phyloP scores from a whole-genome alignment of 2,329 filamentous ascomycete species.

The Berkeleyomyces rouxiae region DNA sequence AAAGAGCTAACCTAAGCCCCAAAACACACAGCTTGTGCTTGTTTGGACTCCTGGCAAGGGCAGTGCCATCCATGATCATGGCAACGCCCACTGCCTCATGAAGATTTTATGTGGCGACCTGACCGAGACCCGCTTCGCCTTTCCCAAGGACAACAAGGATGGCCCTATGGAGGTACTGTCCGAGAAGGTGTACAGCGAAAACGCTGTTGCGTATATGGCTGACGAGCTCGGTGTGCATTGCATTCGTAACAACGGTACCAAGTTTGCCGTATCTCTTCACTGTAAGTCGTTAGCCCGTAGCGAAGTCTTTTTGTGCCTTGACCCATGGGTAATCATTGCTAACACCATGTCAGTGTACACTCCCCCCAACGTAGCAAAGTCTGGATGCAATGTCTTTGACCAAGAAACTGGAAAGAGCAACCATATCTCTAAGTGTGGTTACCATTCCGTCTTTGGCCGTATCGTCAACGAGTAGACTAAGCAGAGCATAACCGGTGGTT shows the following conservation, averaged over 20 bases:
- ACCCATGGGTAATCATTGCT: background rate
- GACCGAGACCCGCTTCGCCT: slow-evolving; percentile 66
- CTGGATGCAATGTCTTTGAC: slow-evolving; percentile 71
- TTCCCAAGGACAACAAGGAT: slow-evolving; percentile 38
- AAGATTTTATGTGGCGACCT: slow-evolving; percentile 66
- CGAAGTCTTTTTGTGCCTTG: background rate
- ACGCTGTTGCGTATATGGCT: slow-evolving; percentile 78
- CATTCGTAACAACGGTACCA: slow-evolving; percentile 57
- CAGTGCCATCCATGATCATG: slow-evolving; percentile 77
- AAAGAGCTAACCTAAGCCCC: background rate
- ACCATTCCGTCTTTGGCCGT: slow-evolving; percentile 49
- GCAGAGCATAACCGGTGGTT: background rate
- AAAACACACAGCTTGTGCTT: slow-evolving; percentile 49
- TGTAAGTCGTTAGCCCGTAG: slow-evolving; percentile 27
- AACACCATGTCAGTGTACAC: slow-evolving; percentile 46
- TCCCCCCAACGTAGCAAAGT: slow-evolving; percentile 71
- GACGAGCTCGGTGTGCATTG: slow-evolving; percentile 77
- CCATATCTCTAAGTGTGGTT: slow-evolving; percentile 53
- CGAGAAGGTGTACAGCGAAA: slow-evolving; percentile 49
- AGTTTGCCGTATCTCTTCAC: slow-evolving; percentile 74
- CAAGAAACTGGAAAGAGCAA: slow-evolving; percentile 56
- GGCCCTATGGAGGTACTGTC: slow-evolving; percentile 47
- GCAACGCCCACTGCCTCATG: slow-evolving; percentile 84
- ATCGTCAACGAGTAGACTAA: slow-evolving; percentile 25
- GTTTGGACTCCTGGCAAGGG: slow-evolving; percentile 78